Base-by-base conservation (phyloP, 2,329 filamentous ascomycete species). In the Polychaeton citri region DNA sequence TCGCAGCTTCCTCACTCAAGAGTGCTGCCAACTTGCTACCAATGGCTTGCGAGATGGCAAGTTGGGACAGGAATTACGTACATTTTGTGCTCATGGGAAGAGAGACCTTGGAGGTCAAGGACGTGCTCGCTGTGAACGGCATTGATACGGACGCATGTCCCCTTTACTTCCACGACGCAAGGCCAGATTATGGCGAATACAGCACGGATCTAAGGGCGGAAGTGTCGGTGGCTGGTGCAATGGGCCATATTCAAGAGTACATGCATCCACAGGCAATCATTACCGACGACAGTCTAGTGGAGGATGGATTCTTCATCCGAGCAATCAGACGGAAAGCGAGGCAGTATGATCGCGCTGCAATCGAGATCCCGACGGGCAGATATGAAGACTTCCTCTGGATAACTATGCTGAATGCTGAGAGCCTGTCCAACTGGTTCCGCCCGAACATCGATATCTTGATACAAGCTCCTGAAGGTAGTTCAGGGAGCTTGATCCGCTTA, bases 1-100 rank as follows among this genome's bases (percentile, higher is more conserved):
- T 94, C 53, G 79, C 78, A 4, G 77, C 81, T 3, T 78, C 82
- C 0, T 86, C 71, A 41, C 60, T 92, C 34, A 72, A 72, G 54
- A 90, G 83, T 52, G 74, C 77, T 12, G 71, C 82, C 0, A 71
- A 72, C 20, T 56, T 95, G 36, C 63, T 94, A 20, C 85, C 86
- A 1, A 66, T 94, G 52, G 84, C 87, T 5, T 96, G 90, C 57
- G 74, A 83, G 48, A 95, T 95, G 87, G 78, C 77, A 5, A 57
- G 58, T 16, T 70, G 76, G 57, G 68, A 72, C 38, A 66, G 71
- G 39, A 93, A 76, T 50, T 70, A 76, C 43, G 85, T 95, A 6
- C 88, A 96, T 55, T 79, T 93, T 52, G 79, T 74, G 0, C 60
- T 96, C 3, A 71, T 92, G 61, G 80, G 86, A 34, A 71, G 79